Evolutionary conservation across 2,329 filamentous ascomycete genomes (phyloP).

Genomic region (Pseudogymnoascus sp.): DNA sequence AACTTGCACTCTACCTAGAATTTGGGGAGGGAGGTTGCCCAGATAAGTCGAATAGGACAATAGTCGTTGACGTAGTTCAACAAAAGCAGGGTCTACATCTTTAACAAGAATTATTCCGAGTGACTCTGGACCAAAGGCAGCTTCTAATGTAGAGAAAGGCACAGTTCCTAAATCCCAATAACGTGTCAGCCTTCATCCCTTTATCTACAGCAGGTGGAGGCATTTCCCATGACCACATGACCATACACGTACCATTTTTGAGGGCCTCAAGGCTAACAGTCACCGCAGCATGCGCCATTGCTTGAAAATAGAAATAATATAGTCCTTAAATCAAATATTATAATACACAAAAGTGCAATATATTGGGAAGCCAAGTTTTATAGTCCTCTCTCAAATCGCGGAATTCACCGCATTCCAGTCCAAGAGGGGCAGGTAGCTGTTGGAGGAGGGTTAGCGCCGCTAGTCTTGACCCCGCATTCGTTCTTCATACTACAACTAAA

Average conservation of each 20-base stretch:
- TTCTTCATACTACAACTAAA: background rate
- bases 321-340: background rate
- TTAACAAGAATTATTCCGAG: constrained; percentile 92
- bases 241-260: constrained; percentile 42
- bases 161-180: constrained; percentile 49
- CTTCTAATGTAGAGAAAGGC: constrained; percentile 60
- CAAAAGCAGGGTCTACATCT: constrained; percentile 68
- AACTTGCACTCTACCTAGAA: constrained; percentile 53
- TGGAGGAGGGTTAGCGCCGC: background rate
- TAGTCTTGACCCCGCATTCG: background rate
- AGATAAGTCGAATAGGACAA: constrained; percentile 87
- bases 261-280: constrained; percentile 58
- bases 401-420: background rate
- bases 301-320: background rate
- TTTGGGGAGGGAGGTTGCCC: constrained; percentile 65
- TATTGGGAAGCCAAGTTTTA: background rate
- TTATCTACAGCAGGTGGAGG: background rate
- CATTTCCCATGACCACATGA: constrained; percentile 1
- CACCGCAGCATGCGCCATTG: constrained; percentile 21
- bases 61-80: constrained; percentile 62
- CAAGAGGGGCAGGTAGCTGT: constrained; percentile 6
- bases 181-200: background rate
- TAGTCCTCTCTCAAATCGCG: background rate
- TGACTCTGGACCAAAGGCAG: constrained; percentile 85
- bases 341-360: background rate